Percentiles rank a stretch among this genome's conserved stretches.
Conservation (phyloP, 179 eudicot genomes). For the Sideroxylon spinosum region DNA sequence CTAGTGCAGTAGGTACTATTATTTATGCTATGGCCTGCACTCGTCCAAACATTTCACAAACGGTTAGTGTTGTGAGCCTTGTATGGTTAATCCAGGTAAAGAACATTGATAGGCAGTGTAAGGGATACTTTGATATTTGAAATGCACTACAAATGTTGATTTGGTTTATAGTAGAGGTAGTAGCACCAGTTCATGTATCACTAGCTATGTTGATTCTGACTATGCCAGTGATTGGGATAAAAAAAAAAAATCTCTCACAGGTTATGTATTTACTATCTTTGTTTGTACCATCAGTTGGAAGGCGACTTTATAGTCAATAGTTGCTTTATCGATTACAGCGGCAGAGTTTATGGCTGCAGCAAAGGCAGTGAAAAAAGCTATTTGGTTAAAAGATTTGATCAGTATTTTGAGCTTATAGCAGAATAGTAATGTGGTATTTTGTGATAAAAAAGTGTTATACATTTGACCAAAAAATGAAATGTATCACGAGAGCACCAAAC, state of each 20-base stretch:
- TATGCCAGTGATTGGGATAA: background rate
- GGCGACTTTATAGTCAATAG: too few relatives aligned
- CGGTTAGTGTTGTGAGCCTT: too few relatives aligned
- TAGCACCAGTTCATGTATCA: too few relatives aligned
- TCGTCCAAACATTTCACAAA: background rate
- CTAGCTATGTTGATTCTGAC: background rate
- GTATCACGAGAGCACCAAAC: background rate
- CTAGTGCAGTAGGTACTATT: background rate
- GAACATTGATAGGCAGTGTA: background rate
- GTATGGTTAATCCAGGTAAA: background rate
- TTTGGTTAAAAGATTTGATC: background rate
- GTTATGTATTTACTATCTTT: background rate
- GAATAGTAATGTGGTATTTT: background rate
- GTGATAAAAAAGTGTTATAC: background rate
- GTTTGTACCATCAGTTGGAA: background rate
- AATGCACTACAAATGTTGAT: background rate
- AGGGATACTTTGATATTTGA: background rate
- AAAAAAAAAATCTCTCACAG: background rate
- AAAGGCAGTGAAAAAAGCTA: background rate
- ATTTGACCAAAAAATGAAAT: background rate
- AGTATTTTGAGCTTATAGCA: background rate
- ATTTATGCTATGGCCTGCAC: background rate
- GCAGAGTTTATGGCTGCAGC: background rate
- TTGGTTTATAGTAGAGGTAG: too few relatives aligned
- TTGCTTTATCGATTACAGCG: constrained; percentile 1